Percentiles rank a stretch among this genome's conserved stretches.
phyloP scores from a whole-genome alignment of 495 filamentous ascomycete species.

The Tuber indicum region DNA sequence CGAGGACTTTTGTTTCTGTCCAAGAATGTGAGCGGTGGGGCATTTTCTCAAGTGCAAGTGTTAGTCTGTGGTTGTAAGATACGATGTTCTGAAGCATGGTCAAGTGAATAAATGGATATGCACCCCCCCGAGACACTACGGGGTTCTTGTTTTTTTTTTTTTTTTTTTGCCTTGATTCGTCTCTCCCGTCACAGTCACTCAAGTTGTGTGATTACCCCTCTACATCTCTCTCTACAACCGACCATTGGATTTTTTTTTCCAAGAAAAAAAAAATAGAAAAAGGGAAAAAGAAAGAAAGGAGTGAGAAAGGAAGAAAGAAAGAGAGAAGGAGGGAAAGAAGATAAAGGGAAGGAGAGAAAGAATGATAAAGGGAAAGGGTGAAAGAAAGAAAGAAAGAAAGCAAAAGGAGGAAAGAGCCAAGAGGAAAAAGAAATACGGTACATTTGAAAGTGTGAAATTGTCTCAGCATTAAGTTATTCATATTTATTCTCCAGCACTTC shows the following conservation, averaged over 20 bases:
- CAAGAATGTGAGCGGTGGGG: background rate
- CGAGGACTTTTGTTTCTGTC: background rate
- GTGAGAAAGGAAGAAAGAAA: too few species aligned
- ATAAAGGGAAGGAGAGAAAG: too few species aligned
- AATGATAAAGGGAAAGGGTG: too few species aligned
- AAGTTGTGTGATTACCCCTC: too few species aligned
- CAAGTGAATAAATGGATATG: background rate
- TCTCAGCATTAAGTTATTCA: background rate
- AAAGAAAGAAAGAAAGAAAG: background rate
- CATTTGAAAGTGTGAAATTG: background rate
- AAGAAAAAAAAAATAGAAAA: too few species aligned
- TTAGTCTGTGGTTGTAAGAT: background rate
- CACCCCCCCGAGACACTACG: background rate
- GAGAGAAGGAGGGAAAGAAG: too few species aligned
- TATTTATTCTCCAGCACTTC: background rate
- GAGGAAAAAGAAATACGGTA: background rate
- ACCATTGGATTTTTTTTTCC: too few species aligned
- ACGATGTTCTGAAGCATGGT: background rate
- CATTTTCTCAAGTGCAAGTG: background rate
- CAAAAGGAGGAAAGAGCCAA: background rate
- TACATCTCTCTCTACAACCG: too few species aligned
- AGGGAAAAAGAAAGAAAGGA: too few species aligned
- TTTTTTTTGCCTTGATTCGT: background rate
- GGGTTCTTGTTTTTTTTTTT: background rate
- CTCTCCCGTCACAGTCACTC: background rate